These are phyloP conservation scores for Mucor mucedo DNA, from an alignment of 371 early-diverging fungal species.

Conservation along the genomic window DNA sequence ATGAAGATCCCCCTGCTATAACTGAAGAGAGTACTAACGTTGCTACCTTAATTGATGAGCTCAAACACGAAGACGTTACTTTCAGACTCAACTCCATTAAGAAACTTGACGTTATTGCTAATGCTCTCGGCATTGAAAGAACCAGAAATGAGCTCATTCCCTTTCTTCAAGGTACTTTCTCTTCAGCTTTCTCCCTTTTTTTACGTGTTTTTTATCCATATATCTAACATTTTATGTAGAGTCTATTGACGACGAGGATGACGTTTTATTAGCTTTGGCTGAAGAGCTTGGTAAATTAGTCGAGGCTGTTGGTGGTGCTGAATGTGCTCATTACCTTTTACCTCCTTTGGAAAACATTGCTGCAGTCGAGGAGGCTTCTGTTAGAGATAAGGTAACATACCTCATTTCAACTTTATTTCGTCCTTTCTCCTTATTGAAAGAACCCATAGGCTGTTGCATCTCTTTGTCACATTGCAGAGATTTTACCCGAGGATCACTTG, in stretches of 20 bases:
- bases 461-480: constrained; percentile 77
- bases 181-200: not conserved
- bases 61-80: constrained; percentile 95
- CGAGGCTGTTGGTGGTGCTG: constrained; percentile 90
- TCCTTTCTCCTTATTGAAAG: not conserved
- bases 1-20: constrained; percentile 51
- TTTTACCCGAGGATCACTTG: constrained; percentile 77
- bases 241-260: constrained; percentile 98
- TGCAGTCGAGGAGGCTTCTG: constrained; percentile 95
- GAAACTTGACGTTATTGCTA: constrained; percentile 89
- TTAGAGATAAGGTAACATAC: constrained; percentile 87
- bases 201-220: constrained; percentile 7
- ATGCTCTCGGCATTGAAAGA: constrained; percentile 94
- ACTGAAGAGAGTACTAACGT: constrained; percentile 71
- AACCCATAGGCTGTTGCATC: constrained; percentile 88
- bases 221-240: constrained; percentile 61
- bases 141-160: constrained; percentile 96
- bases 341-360: constrained; percentile 94
- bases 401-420: not conserved
- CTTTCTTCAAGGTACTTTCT: constrained; percentile 87
- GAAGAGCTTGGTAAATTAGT: constrained; percentile 92
- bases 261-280: constrained; percentile 91
- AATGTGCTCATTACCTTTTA: constrained; percentile 84
- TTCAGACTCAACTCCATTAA: constrained; percentile 92
- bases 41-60: constrained; percentile 93